A percentile compares a stretch with the other conserved stretches of the same genome.
Conservation (phyloP, 257 asterid species). For the Gentiana straminea region DNA sequence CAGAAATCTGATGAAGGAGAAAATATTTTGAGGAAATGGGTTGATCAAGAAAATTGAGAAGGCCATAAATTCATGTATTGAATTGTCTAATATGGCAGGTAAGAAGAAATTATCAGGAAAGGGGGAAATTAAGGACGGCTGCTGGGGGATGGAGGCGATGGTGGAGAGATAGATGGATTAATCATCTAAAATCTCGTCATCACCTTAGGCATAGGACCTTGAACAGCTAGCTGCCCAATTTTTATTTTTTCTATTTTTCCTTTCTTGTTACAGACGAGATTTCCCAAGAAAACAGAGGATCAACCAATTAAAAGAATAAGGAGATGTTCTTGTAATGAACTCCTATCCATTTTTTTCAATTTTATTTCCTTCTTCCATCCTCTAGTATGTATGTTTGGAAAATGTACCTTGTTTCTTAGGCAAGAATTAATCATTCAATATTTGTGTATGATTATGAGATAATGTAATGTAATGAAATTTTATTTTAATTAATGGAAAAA, state of each 20-base stretch:
- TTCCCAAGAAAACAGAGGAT: conserved; percentile 7
- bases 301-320: no score
- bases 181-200: no score
- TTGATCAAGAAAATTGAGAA: conserved; percentile 13
- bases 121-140: background rate
- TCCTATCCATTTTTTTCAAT: no score
- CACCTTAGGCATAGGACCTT: conserved; percentile 1
- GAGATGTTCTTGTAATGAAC: no score
- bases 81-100: background rate
- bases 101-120: background rate
- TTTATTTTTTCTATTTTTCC: background rate
- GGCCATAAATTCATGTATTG: background rate
- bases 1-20: background rate
- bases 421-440: no score
- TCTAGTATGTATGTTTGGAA: no score
- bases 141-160: no score
- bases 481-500: no score
- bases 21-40: background rate
- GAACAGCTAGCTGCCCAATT: conserved; percentile 5
- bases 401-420: no score
- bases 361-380: no score
- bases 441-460: no score
- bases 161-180: background rate
- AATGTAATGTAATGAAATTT: no score
- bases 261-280: conserved; percentile 8